These are phyloP conservation scores for Neocatenulostroma microsporum DNA, from an alignment of 2,329 filamentous ascomycete genomes.

Conservation along the genomic window DNA sequence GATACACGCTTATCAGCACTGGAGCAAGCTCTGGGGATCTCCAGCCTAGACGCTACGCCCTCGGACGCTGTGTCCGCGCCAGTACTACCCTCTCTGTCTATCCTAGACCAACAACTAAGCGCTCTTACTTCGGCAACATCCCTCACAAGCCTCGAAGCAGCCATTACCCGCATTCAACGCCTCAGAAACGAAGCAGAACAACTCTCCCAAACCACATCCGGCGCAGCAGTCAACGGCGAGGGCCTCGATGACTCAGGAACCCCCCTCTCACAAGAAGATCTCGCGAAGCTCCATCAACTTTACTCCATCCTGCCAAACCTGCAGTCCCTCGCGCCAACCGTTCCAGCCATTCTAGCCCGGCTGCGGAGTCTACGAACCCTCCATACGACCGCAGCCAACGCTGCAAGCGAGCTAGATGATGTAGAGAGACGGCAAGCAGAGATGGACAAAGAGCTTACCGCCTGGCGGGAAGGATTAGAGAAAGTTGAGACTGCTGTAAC, in stretches of 20 bases:
- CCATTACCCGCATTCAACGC: slow-evolving; percentile 19
- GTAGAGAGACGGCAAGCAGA: slow-evolving; percentile 74
- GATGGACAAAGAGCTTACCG: slow-evolving; percentile 73
- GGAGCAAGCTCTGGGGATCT: slow-evolving; percentile 74
- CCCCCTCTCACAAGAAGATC: slow-evolving; percentile 52
- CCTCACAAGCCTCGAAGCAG: slow-evolving; percentile 61
- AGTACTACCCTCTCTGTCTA: slow-evolving; percentile 73
- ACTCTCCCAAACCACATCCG: slow-evolving; percentile 47
- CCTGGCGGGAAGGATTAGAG: slow-evolving; percentile 74
- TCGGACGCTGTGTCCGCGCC: slow-evolving; percentile 55
- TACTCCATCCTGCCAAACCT: slow-evolving; percentile 86
- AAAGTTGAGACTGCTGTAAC: slow-evolving; percentile 69
- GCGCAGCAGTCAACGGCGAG: slow-evolving; percentile 8
- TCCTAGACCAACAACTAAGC: slow-evolving; percentile 70
- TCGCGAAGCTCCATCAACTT: slow-evolving; percentile 80
- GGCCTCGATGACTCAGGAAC: too few relatives aligned
- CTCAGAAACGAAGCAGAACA: slow-evolving; percentile 58
- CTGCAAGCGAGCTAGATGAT: slow-evolving; percentile 66
- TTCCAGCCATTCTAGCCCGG: slow-evolving; percentile 78
- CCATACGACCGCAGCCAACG: slow-evolving; percentile 78
- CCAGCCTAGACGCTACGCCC: slow-evolving; percentile 53
- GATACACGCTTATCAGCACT: slow-evolving; percentile 71
- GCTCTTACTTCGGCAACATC: slow-evolving; percentile 62
- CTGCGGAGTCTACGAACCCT: slow-evolving; percentile 75
- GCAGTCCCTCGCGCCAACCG: slow-evolving; percentile 72